Evolutionary conservation across 306 rosid genomes (phyloP).

Genomic region (Acacia acuminata): DNA sequence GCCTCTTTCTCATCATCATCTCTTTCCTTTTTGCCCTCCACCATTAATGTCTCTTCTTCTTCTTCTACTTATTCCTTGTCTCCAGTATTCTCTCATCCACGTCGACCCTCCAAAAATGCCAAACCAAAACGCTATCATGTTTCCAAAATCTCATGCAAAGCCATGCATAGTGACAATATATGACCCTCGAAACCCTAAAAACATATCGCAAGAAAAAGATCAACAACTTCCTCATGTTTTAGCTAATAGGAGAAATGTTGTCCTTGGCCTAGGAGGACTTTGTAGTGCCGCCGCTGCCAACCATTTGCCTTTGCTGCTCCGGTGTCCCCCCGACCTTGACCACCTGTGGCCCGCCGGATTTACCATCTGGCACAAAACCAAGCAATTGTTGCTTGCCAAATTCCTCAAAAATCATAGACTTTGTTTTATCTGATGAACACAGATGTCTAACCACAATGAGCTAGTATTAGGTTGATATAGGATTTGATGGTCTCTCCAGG

Average conservation of each 20-base stretch:
- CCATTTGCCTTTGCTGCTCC: slow-evolving; percentile 63
- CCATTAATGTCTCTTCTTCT: neutral
- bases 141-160: slow-evolving; percentile 35
- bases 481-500: no score
- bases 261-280: slow-evolving; percentile 69
- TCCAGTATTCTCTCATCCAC: slow-evolving; percentile 7
- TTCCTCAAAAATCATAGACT: slow-evolving; percentile 46
- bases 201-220: neutral
- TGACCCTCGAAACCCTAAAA: slow-evolving; percentile 22
- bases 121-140: slow-evolving; percentile 19
- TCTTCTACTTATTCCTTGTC: slow-evolving; percentile 21
- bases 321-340: slow-evolving; percentile 49
- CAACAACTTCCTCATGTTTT: slow-evolving; percentile 6
- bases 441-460: no score
- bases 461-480: no score
- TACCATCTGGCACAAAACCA: slow-evolving; percentile 35
- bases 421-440: no score
- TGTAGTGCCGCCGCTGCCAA: slow-evolving; percentile 46
- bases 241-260: slow-evolving; percentile 56
- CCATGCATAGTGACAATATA: slow-evolving; percentile 1
- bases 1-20: slow-evolving; percentile 35
- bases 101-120: neutral
- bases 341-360: slow-evolving; percentile 59
- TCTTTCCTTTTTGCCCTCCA: neutral
- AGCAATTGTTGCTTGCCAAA: slow-evolving; percentile 74